A percentile compares a stretch with the other conserved stretches of the same genome.
Conservation (phyloP, 768 basidiomycete genomes). For the Trametes maxima region DNA sequence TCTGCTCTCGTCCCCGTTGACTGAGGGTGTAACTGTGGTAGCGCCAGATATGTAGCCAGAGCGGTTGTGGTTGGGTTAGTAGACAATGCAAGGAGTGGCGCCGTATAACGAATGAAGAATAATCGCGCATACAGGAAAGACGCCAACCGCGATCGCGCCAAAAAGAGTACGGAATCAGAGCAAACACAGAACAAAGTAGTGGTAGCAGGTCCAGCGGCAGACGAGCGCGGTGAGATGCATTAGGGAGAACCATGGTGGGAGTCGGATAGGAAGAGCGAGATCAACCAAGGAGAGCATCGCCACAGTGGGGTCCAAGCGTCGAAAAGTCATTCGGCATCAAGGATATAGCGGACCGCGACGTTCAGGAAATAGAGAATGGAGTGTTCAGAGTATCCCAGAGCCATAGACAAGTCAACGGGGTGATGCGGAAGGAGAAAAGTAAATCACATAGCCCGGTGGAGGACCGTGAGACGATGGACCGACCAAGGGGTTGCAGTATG, state of each 20-base stretch:
- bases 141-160: not conserved
- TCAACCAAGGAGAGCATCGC: not conserved
- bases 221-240: not conserved
- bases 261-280: not conserved
- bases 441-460: not conserved
- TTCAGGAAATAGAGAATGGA: not conserved
- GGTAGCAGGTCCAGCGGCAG: not conserved
- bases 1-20: slow-evolving; percentile 50
- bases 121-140: not conserved
- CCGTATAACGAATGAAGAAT: not conserved
- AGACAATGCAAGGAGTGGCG: not conserved
- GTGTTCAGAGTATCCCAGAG: too few species aligned
- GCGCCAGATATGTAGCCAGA: not conserved
- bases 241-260: not conserved
- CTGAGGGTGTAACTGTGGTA: slow-evolving; percentile 47
- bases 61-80: not conserved
- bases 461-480: not conserved
- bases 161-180: not conserved
- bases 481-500: not conserved
- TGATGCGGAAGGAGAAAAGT: not conserved
- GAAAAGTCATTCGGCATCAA: not conserved
- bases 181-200: not conserved
- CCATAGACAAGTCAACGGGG: not conserved
- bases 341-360: not conserved
- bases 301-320: not conserved